Percentiles rank a stretch among this genome's conserved stretches.
These are phyloP conservation scores for Solanum raphanifolium DNA, from an alignment of 257 asterid species.

Conservation along the genomic window DNA sequence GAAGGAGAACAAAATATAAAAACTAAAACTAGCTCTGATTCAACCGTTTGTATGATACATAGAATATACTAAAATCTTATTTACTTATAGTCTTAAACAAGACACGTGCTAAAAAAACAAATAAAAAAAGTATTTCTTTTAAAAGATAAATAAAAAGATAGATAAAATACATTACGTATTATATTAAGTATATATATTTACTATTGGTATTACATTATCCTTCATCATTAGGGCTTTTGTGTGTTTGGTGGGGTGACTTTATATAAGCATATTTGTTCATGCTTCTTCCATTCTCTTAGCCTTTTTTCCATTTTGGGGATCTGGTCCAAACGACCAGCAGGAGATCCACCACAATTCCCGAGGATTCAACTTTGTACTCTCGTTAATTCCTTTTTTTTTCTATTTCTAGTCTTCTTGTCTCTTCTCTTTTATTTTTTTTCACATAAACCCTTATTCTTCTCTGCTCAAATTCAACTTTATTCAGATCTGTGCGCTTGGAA, in stretches of 20 bases:
- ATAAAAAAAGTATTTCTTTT: too few relatives aligned
- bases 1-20: too few relatives aligned
- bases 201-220: background rate
- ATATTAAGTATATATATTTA: too few relatives aligned
- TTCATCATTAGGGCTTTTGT: conserved; percentile 58
- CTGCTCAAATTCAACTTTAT: background rate
- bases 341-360: conserved; percentile 46
- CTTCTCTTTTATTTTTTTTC: background rate
- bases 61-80: too few relatives aligned
- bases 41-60: background rate
- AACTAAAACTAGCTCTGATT: too few relatives aligned
- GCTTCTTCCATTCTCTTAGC: conserved; percentile 20
- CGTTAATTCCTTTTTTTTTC: background rate
- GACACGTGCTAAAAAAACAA: too few relatives aligned
- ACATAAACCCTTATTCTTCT: background rate
- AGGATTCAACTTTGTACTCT: conserved; percentile 14
- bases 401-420: conserved; percentile 1
- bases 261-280: conserved; percentile 21
- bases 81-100: too few relatives aligned
- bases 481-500: background rate
- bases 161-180: too few relatives aligned
- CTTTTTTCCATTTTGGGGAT: conserved; percentile 18
- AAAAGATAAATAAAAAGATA: too few relatives aligned
- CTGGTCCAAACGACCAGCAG: conserved; percentile 20
- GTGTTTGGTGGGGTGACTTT: conserved; percentile 5